A percentile compares a stretch with the other conserved stretches of the same genome.
Conservation (phyloP, 2,329 filamentous ascomycete species). For the Aureobasidium sp. region DNA sequence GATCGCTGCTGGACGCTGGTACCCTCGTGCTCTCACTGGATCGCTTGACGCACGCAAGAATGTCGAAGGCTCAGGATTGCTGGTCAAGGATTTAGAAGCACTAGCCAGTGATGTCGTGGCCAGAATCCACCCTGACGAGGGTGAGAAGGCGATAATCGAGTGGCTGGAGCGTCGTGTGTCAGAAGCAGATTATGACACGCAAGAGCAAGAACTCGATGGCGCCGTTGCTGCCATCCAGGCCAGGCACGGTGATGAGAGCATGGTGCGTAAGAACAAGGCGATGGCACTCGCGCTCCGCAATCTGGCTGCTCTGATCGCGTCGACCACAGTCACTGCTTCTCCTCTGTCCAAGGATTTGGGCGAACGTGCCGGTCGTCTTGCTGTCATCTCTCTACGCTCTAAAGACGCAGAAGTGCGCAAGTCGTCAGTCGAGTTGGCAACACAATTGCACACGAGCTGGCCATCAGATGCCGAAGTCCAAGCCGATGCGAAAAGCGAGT, state of each 20-base stretch:
- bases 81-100: slow-evolving; percentile 65
- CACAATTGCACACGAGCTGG: slow-evolving; percentile 57
- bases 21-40: slow-evolving; percentile 58
- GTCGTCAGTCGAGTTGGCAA: slow-evolving; percentile 72
- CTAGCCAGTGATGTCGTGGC: slow-evolving; percentile 63
- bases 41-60: slow-evolving; percentile 56
- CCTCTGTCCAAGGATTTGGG: slow-evolving; percentile 11
- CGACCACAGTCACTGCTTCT: slow-evolving; percentile 18
- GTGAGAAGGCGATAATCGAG: slow-evolving; percentile 31
- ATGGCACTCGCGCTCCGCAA: slow-evolving; percentile 54
- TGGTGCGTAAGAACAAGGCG: slow-evolving; percentile 14
- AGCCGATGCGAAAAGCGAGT: slow-evolving; percentile 37
- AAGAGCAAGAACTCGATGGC: slow-evolving; percentile 7
- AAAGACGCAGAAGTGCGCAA: slow-evolving; percentile 38
- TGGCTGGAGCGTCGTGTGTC: slow-evolving; percentile 36
- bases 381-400: slow-evolving; percentile 22
- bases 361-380: slow-evolving; percentile 18
- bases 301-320: slow-evolving; percentile 51
- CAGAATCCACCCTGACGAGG: slow-evolving; percentile 54
- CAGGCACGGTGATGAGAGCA: background rate
- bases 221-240: slow-evolving; percentile 31
- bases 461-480: slow-evolving; percentile 24
- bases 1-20: slow-evolving; percentile 39
- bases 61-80: slow-evolving; percentile 62
- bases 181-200: slow-evolving; percentile 57